Conservation (phyloP, 805 yeast species). For the Cyberlindnera americana region DNA sequence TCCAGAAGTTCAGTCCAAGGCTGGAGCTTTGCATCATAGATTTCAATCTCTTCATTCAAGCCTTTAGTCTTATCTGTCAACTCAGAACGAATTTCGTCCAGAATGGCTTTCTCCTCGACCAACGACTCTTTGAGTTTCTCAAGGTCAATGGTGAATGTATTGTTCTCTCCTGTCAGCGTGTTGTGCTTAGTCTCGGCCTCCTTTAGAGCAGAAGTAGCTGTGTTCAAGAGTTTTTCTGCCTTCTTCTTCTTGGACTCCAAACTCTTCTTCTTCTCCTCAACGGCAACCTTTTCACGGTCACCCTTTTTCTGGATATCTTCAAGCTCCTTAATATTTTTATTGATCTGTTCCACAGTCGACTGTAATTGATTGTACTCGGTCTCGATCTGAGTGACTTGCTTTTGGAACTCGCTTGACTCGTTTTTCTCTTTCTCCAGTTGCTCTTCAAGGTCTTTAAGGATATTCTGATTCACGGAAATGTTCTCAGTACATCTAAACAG, state of each 20-base stretch:
- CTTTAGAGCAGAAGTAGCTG: constrained; percentile 42
- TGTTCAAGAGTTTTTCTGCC: constrained; percentile 48
- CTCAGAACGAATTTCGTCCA: constrained; percentile 61
- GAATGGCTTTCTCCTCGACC: constrained; percentile 47
- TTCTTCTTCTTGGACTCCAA: constrained; percentile 55
- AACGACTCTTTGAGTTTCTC: constrained; percentile 42
- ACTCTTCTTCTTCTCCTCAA: constrained; percentile 76
- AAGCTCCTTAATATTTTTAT: constrained; percentile 29
- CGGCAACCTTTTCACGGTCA: constrained; percentile 59
- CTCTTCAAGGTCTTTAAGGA: constrained; percentile 38
- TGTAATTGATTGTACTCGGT: constrained; percentile 28
- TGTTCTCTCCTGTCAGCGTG: constrained; percentile 42
- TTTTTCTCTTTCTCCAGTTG: constrained; percentile 41
- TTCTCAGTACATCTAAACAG: constrained; percentile 38
- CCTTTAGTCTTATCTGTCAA: constrained; percentile 72
- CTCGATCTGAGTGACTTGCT: constrained; percentile 34
- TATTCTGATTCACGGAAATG: constrained; percentile 36
- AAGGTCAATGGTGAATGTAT: constrained; percentile 42
- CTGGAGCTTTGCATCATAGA: constrained; percentile 60
- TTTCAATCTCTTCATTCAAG: constrained; percentile 61
- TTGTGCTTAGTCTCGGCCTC: constrained; percentile 46
- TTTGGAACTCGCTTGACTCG: constrained; percentile 38
- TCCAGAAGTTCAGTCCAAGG: constrained; percentile 79
- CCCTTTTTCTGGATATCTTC: constrained; percentile 38
- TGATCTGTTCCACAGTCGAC: constrained; percentile 23